Base-by-base conservation (phyloP, 2,329 filamentous ascomycete species). In the Aspergillus melleus region DNA sequence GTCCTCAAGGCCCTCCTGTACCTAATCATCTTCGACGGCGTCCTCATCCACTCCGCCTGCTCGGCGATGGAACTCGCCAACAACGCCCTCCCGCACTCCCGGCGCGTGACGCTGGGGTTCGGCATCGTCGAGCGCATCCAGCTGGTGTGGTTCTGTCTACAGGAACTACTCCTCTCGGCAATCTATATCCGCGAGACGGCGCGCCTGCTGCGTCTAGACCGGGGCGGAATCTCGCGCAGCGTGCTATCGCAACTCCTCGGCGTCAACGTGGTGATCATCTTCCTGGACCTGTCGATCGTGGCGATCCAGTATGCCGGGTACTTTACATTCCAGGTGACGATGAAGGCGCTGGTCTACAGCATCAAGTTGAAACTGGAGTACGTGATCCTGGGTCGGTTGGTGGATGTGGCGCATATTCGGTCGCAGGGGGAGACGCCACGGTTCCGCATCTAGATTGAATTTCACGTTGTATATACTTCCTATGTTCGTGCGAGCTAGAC, bases 141-240 rank as follows among this genome's bases (percentile, higher is more conserved):
- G 64, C 76, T 86, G 53, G 78, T 80, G 3, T 74, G 82, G 9
- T 86, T 86, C 68, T 84, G 80, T 58, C 42, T 84, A 6, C 83
- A 86, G 68, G 84, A 86, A 61, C 71, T 80, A 42, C 74, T 84
- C 39, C 77, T 86, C 49, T 84, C 83, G 1, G 66, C 72, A 0
- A 70, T 84, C 14, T 86, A 84, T 65, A 83, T 86, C 47, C 71
- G 69, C 61, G 81, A 84, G 63, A 82, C 83, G 0, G 69, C 81
- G 49, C 77, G 74, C 77, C 73, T 84, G 9, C 72, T 85, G 44
- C 76, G 75, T 3, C 63, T 79, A 3, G 76, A 81, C 50, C 74
- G 75, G 3, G 70, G 77, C 30, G 68, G 70, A 9, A 68, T 74
- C 72, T 57, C 70, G 70, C 52, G 76, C 78, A 52, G 12, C 2